Evolutionary conservation across 257 asterid species (phyloP).

Genomic region (Cordia subcordata): DNA sequence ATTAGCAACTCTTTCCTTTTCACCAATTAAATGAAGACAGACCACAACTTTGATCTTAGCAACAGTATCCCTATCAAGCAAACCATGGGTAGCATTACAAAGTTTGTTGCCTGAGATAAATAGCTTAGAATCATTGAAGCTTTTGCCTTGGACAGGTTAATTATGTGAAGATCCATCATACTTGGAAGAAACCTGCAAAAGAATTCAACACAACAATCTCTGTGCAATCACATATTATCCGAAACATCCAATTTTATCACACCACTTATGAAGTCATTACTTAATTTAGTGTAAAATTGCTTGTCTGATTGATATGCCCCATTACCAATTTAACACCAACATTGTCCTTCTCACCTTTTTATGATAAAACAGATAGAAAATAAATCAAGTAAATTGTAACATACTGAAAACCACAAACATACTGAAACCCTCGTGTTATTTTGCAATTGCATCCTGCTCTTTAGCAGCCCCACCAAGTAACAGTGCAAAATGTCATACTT

Average conservation of each 20-base stretch:
- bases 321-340: neutral
- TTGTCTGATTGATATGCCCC: neutral
- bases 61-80: constrained; percentile 22
- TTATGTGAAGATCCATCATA: constrained; percentile 18
- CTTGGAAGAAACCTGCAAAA: constrained; percentile 22
- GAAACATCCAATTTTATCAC: neutral
- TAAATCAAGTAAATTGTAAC: no score
- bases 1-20: neutral
- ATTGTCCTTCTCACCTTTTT: no score
- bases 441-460: no score
- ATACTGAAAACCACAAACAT: no score
- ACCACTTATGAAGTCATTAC: neutral
- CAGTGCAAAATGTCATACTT: no score
- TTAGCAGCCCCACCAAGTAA: no score
- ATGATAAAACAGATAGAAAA: no score
- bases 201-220: neutral
- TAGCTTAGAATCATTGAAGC: constrained; percentile 23
- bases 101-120: constrained; percentile 12
- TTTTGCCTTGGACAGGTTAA: constrained; percentile 14
- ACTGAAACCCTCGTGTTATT: no score
- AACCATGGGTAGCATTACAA: constrained; percentile 10
- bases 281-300: neutral
- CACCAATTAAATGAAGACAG: neutral
- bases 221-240: neutral
- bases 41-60: constrained; percentile 45